These are phyloP conservation scores for Mycena haematopus DNA, from an alignment of 768 basidiomycete species.

Conservation along the genomic window DNA sequence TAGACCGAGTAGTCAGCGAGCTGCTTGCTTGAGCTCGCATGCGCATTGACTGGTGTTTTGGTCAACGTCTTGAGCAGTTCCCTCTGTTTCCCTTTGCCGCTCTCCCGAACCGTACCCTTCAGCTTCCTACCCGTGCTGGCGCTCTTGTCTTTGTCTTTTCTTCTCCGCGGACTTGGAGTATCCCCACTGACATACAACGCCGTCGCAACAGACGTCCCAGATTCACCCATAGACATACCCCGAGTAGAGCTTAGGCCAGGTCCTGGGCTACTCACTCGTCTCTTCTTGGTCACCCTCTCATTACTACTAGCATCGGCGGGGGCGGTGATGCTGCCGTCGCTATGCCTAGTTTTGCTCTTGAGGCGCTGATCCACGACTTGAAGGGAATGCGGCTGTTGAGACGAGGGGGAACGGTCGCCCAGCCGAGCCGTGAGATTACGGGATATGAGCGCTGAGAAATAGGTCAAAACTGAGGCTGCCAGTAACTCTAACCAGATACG, in stretches of 20 bases:
- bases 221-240: constrained; percentile 5
- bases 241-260: constrained; percentile 7
- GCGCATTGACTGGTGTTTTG: constrained; percentile 24
- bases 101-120: constrained; percentile 2
- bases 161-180: constrained; percentile 24
- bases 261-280: constrained; percentile 24
- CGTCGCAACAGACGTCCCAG: constrained; percentile 20
- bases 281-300: constrained; percentile 21
- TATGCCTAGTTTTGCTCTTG: constrained; percentile 6
- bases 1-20: constrained; percentile 31
- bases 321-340: neutral
- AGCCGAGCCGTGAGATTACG: neutral
- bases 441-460: constrained; percentile 1
- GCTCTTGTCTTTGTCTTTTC: neutral
- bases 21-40: constrained; percentile 27
- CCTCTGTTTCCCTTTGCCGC: constrained; percentile 2
- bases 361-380: neutral
- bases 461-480: neutral
- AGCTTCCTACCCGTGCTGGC: constrained; percentile 8
- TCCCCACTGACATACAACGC: constrained; percentile 27
- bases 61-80: constrained; percentile 8
- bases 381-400: neutral
- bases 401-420: neutral
- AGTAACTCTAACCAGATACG: neutral
- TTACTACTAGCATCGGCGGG: neutral